Evolutionary conservation across 2,329 filamentous ascomycete species (phyloP).

Genomic region (Cercospora sesami): DNA sequence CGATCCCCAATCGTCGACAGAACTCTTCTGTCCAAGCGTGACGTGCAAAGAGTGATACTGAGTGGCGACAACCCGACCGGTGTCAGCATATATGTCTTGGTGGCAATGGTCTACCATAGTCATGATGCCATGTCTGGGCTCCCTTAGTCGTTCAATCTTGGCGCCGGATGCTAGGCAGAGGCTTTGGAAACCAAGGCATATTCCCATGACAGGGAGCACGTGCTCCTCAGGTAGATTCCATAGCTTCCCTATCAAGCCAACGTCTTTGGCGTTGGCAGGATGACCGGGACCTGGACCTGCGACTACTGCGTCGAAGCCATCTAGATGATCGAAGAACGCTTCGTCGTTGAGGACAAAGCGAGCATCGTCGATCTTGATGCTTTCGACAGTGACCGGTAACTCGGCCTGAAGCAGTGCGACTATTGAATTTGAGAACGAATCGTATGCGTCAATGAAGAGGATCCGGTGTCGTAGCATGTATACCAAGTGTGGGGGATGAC

Average conservation of each 20-base stretch:
- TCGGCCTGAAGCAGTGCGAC: slow-evolving; percentile 73
- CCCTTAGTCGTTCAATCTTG: slow-evolving; percentile 63
- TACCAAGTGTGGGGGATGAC: background rate
- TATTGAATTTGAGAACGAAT: slow-evolving; percentile 96
- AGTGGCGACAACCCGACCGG: slow-evolving; percentile 66
- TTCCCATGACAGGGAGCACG: slow-evolving; percentile 75
- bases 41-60: slow-evolving; percentile 70
- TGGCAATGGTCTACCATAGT: slow-evolving; percentile 62
- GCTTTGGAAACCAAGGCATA: slow-evolving; percentile 88
- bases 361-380: slow-evolving; percentile 66
- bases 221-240: slow-evolving; percentile 66
- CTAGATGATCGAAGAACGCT: slow-evolving; percentile 48
- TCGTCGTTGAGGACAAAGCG: slow-evolving; percentile 40
- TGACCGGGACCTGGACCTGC: slow-evolving; percentile 89
- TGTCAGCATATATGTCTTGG: slow-evolving; percentile 64
- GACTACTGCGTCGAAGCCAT: slow-evolving; percentile 77
- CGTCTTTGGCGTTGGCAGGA: slow-evolving; percentile 69
- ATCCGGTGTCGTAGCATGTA: slow-evolving; percentile 46
- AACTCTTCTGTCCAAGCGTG: slow-evolving; percentile 40
- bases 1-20: slow-evolving; percentile 38
- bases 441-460: slow-evolving; percentile 91
- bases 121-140: slow-evolving; percentile 81
- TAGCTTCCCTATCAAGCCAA: slow-evolving; percentile 76
- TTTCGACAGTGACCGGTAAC: slow-evolving; percentile 58
- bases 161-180: slow-evolving; percentile 69